Base-by-base conservation (phyloP, 2,329 filamentous ascomycete genomes). In the Dothideomycetidae sp. region DNA sequence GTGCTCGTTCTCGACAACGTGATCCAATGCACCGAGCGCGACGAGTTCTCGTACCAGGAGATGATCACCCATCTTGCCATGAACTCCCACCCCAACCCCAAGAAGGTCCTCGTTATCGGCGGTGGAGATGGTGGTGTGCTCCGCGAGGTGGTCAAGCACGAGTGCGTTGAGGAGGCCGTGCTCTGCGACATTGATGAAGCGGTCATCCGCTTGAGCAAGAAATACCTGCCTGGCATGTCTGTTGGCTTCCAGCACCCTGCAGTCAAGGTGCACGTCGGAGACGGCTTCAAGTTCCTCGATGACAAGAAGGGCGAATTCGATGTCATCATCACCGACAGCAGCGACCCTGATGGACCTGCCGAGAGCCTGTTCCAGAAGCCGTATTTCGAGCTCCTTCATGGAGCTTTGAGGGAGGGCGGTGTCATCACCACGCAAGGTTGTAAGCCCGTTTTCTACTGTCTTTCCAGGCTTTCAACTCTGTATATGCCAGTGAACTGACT, bases 341-440 rank as follows among this genome's bases (percentile, higher is more conserved):
- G 84, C 45, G 90, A 98, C 61, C 90, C 90, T 39, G 90, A 96
- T 61, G 90, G 90, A 47, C 90, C 90, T 19, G 90, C 90, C 50
- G 86, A 96, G 75, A 79, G 74, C 54, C 74, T 98, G 48, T 98
- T 98, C 80, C 75, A 96, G 74, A 94, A 94, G 73, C 80, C 85
- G 45, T 98, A 98, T 75, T 98, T 96, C 64, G 72, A 94, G 72
- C 78, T 98, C 50, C 74, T 98, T 45, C 71, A 80, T 61, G 81
- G 78, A 56, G 90, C 90, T 53, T 77, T 96, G 53, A 78, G 82
- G 50, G 84, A 93, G 55, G 88, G 86, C 65, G 90, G 90, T 69
- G 85, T 98, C 58, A 96, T 98, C 67, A 88, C 85, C 66, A 98
- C 90, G 60, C 90, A 98, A 94, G 90, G 90, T 98, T 93, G 84